phyloP scores from a whole-genome alignment of 805 yeast species.

The Yarrowia alimentaria region DNA sequence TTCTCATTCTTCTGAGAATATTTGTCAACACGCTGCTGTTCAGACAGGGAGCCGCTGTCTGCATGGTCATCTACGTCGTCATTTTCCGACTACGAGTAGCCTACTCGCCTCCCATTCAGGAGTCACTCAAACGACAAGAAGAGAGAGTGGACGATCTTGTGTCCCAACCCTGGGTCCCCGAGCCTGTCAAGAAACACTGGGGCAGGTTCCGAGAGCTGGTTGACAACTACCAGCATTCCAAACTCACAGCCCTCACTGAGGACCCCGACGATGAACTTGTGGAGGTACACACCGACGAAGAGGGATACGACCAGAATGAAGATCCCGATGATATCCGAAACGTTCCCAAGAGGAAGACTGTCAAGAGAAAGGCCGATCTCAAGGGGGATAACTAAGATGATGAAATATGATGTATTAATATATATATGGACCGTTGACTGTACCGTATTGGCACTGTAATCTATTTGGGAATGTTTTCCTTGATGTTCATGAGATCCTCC shows the following conservation, averaged over 20 bases:
- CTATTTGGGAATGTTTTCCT: slow-evolving; percentile 37
- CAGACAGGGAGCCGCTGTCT: slow-evolving; percentile 61
- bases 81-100: slow-evolving; percentile 75
- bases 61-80: slow-evolving; percentile 47
- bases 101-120: slow-evolving; percentile 63
- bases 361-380: slow-evolving; percentile 16
- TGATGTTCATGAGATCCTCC: slow-evolving; percentile 57
- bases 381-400: not conserved
- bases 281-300: slow-evolving; percentile 12
- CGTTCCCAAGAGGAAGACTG: slow-evolving; percentile 25
- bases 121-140: slow-evolving; percentile 61
- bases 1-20: slow-evolving; percentile 46
- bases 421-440: no score
- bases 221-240: slow-evolving; percentile 31
- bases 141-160: slow-evolving; percentile 55
- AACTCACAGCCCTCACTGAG: slow-evolving; percentile 25
- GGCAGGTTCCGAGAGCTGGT: slow-evolving; percentile 42
- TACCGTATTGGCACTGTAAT: no score
- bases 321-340: slow-evolving; percentile 24
- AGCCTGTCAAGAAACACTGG: slow-evolving; percentile 50
- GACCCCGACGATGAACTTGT: slow-evolving; percentile 22
- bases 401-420: not conserved
- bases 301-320: slow-evolving; percentile 22
- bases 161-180: slow-evolving; percentile 51
- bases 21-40: slow-evolving; percentile 52